A percentile compares a stretch with the other conserved stretches of the same genome.
phyloP scores from a whole-genome alignment of 768 basidiomycete species.

The Rhodotorula graminis region DNA sequence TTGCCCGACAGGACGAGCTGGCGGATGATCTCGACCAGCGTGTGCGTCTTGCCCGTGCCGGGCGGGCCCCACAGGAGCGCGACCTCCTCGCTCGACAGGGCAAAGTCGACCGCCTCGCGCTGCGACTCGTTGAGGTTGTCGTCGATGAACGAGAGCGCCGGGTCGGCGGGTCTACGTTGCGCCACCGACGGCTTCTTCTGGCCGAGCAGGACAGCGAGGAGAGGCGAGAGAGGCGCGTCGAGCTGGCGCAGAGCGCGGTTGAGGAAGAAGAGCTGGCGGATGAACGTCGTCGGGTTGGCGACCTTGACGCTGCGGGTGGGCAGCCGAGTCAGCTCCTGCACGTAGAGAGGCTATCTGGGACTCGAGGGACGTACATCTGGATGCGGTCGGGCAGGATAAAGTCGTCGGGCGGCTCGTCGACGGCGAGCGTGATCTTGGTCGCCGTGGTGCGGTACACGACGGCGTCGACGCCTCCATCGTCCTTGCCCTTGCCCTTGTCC shows the following conservation, averaged over 20 bases:
- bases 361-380: conserved; percentile 8
- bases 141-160: conserved; percentile 35
- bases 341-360: not conserved
- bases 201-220: conserved; percentile 68
- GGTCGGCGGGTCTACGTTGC: conserved; percentile 56
- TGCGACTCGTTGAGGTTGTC: conserved; percentile 69
- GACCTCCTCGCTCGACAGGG: conserved; percentile 68
- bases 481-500: conserved; percentile 5
- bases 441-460: conserved; percentile 72
- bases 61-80: conserved; percentile 98
- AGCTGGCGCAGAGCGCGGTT: conserved; percentile 54
- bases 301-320: conserved; percentile 59
- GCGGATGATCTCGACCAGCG: conserved; percentile 85
- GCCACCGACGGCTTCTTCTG: conserved; percentile 47
- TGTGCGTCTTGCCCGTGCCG: conserved; percentile 87
- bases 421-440: conserved; percentile 18
- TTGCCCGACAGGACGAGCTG: conserved; percentile 55
- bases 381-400: conserved; percentile 15
- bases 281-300: conserved; percentile 87
- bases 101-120: conserved; percentile 73
- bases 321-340: not conserved
- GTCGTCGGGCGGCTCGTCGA: conserved; percentile 5
- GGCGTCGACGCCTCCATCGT: conserved; percentile 57
- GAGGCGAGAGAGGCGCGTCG: conserved; percentile 34
- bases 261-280: conserved; percentile 75